Evolutionary conservation across 2,329 filamentous ascomycete species (phyloP), one percentile per base, ranked within the genome.

Genomic region (Hawksworthiomyces lignivorus): DNA sequence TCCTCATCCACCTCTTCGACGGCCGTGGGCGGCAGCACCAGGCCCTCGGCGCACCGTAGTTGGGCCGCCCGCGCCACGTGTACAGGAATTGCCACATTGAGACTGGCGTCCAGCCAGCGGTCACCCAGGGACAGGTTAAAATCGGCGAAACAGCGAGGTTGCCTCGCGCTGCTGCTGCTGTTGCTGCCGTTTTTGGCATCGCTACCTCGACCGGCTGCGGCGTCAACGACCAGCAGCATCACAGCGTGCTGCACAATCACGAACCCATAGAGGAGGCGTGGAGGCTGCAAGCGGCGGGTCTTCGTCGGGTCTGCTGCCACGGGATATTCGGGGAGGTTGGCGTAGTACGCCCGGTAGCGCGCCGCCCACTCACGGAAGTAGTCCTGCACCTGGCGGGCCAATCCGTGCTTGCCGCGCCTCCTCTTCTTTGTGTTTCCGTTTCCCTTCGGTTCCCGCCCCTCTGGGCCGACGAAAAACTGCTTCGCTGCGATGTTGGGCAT

Each of bases 181-280:
- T 17, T 31, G 7, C 14, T 20, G 7, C 26, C 14, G 4, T 38
- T 24, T 17, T 38, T 21, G 18, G 26, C 26, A 7, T 26, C 17
- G 21, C 17, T 26, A 5, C n/a, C 37, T 15, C 29, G 3, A 18
- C 24, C 4, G 53, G 50, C 1, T 31, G 42, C 46, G 3, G 55
- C 37, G 20, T 76, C 75, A 18, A 68, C 59, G 40, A 73, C 77
- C 14, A 58, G 50, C 17, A 63, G 49, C 42, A 62, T 50, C 11
- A 62, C 56, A 60, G 76, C 54, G 68, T 79, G 60, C 58, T 76
- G 47, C 60, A 62, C 30, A 61, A 77, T 51, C 60, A 74, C 51
- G 63, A 77, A 60, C 7, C 52, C 55, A 43, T 56, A 62, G n/a
- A 63, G 50, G 9, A 60, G 52, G 6, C 60, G 56, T 0, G 58